Conservation (phyloP, 139 green algal species). For the Chlamydomonas urium region DNA sequence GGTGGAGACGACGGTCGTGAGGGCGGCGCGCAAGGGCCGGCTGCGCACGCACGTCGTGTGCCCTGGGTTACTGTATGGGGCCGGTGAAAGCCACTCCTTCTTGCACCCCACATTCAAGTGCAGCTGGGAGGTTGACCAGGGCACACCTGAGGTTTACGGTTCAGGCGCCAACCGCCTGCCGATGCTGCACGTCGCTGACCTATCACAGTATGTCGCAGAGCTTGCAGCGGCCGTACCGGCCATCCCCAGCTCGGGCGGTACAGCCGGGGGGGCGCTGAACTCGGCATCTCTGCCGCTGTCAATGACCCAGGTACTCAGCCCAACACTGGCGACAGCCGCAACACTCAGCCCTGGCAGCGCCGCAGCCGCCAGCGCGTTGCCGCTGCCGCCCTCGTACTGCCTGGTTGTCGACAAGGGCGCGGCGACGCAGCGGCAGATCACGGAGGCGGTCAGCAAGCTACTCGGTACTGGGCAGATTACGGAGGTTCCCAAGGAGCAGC, state of each 20-base stretch:
- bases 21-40: slow-evolving; percentile 16
- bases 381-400: neutral
- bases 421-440: neutral
- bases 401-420: neutral
- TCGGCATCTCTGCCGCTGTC: too few species aligned
- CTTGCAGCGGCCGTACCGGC: slow-evolving; percentile 3
- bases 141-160: slow-evolving; percentile 27
- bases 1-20: slow-evolving; percentile 43
- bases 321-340: too few species aligned
- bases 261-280: too few species aligned
- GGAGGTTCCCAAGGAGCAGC: slow-evolving; percentile 5
- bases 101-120: slow-evolving; percentile 38
- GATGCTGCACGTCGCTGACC: slow-evolving; percentile 44
- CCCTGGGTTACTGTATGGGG: slow-evolving; percentile 54
- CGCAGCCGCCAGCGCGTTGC: neutral
- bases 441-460: neutral
- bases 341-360: neutral
- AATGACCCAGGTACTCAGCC: too few species aligned
- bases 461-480: slow-evolving; percentile 1
- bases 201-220: slow-evolving; percentile 33
- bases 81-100: slow-evolving; percentile 35
- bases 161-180: slow-evolving; percentile 43
- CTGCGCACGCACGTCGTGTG: slow-evolving; percentile 44
- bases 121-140: slow-evolving; percentile 22
- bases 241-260: too few species aligned